phyloP scores from a whole-genome alignment of 441 rosid species.

The Sinapis alba region DNA sequence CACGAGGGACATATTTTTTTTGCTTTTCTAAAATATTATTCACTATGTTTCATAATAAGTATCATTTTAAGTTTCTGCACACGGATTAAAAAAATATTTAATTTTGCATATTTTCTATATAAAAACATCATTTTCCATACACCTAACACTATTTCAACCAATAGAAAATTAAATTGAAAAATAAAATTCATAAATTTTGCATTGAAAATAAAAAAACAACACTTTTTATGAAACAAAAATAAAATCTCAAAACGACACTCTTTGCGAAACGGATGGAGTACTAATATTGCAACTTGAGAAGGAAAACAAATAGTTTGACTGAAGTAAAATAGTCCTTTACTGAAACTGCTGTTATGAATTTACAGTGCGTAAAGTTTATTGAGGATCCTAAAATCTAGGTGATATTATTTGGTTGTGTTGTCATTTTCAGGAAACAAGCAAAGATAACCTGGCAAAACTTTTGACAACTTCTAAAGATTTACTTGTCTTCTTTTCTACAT shows the following conservation, averaged over 20 bases:
- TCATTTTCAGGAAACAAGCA: constrained; percentile 20
- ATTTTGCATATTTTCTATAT: no score
- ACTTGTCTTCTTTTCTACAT: neutral
- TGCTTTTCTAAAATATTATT: neutral
- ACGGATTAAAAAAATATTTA: no score
- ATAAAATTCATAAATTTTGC: no score
- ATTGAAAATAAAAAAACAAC: no score
- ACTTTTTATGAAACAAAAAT: no score
- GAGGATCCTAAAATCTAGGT: constrained; percentile 27
- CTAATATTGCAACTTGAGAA: neutral
- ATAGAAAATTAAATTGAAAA: no score
- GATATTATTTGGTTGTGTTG: constrained; percentile 12
- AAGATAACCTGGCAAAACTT: neutral
- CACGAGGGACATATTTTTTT: constrained; percentile 22
- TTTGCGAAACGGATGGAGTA: no score
- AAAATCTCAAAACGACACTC: no score
- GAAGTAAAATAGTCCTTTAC: neutral
- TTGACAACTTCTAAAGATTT: constrained; percentile 10
- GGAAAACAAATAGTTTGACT: neutral
- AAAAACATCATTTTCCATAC: no score
- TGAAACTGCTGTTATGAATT: constrained; percentile 8
- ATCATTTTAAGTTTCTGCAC: no score
- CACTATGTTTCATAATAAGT: no score
- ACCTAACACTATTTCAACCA: no score
- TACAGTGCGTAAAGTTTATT: constrained; percentile 23